These are phyloP conservation scores for Tulasnella sp. DNA, from an alignment of 768 basidiomycete species.

Conservation along the genomic window DNA sequence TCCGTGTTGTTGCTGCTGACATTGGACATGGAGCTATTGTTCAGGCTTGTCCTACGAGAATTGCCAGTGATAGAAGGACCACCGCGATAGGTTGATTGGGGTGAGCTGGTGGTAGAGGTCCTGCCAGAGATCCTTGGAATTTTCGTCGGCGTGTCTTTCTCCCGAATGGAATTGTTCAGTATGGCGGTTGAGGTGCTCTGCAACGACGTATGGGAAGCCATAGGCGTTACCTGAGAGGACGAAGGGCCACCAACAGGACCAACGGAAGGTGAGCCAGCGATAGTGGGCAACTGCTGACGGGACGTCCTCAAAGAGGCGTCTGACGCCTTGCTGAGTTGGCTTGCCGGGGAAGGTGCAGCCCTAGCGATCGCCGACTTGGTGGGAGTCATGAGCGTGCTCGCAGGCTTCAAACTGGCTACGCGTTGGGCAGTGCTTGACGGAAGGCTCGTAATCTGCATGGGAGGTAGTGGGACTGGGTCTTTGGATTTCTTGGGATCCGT, in stretches of 20 bases:
- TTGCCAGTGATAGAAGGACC: constrained; percentile 32
- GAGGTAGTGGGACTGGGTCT: constrained; percentile 46
- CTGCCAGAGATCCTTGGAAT: constrained; percentile 87
- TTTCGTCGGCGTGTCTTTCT: constrained; percentile 82
- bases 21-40: constrained; percentile 31
- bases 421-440: constrained; percentile 72
- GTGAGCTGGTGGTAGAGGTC: constrained; percentile 61
- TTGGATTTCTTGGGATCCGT: constrained; percentile 64
- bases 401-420: constrained; percentile 63
- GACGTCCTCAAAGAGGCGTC: constrained; percentile 60
- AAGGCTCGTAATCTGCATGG: constrained; percentile 80
- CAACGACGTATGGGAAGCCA: constrained; percentile 8
- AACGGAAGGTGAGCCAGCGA: constrained; percentile 87
- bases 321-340: constrained; percentile 78
- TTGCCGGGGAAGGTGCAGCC: constrained; percentile 66
- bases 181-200: neutral
- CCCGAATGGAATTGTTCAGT: neutral
- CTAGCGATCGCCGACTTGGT: constrained; percentile 19
- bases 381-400: constrained; percentile 33
- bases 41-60: constrained; percentile 52
- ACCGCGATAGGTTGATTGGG: constrained; percentile 45
- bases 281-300: constrained; percentile 72
- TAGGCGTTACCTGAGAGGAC: constrained; percentile 27
- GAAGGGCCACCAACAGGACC: constrained; percentile 44
- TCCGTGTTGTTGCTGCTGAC: constrained; percentile 15